Evolutionary conservation across 345 rosid genomes (phyloP).

Genomic region (Populus simonii): DNA sequence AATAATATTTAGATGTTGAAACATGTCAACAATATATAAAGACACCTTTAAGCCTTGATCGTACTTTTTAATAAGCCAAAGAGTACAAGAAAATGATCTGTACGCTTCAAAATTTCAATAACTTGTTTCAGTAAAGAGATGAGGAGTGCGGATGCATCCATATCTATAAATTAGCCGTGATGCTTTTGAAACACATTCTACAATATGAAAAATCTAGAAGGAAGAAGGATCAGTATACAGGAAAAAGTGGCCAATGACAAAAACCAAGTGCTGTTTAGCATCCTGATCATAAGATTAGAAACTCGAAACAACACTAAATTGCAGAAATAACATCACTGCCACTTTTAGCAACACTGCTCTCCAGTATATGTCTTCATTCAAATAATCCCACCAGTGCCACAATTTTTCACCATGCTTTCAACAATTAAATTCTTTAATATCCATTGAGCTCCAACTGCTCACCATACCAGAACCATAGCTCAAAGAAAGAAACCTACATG

Average conservation of each 20-base stretch:
- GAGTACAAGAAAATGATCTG: background rate
- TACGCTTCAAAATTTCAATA: background rate
- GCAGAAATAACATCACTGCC: conserved; percentile 8
- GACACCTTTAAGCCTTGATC: background rate
- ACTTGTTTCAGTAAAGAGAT: background rate
- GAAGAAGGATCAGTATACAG: conserved; percentile 5
- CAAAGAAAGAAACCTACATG: background rate
- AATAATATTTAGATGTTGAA: too few species aligned
- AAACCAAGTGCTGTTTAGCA: conserved; percentile 4
- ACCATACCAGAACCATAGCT: conserved; percentile 6
- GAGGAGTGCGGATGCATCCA: background rate
- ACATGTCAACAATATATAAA: background rate
- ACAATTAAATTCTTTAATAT: conserved; percentile 9
- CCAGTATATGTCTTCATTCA: conserved; percentile 7
- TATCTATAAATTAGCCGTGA: background rate
- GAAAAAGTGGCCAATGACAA: background rate
- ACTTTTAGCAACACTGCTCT: background rate
- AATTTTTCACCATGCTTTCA: conserved; percentile 7
- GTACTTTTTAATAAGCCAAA: background rate
- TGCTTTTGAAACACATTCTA: background rate
- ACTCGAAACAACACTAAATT: background rate
- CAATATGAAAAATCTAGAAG: conserved; percentile 2
- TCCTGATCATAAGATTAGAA: conserved; percentile 19
- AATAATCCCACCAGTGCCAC: conserved; percentile 10
- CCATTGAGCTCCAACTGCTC: background rate